phyloP scores from a whole-genome alignment of 2,329 filamentous ascomycete genomes.

The Triangularia setosa region DNA sequence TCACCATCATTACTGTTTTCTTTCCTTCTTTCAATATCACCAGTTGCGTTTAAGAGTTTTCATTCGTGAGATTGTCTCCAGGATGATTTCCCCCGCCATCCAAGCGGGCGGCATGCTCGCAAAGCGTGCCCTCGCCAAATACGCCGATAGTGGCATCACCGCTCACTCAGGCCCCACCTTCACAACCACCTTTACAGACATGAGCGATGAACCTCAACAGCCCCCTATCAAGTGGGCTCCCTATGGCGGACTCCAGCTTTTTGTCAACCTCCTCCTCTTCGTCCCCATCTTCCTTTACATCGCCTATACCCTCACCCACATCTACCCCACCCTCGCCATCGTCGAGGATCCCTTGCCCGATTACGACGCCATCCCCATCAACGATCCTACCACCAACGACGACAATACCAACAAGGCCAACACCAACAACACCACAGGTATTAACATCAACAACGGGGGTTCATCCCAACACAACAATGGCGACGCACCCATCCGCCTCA shows the following conservation, averaged over 20 bases:
- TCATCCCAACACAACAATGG: neutral
- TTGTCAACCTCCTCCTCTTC: neutral
- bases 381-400: constrained; percentile 36
- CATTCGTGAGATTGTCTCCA: neutral
- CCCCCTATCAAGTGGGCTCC: constrained; percentile 43
- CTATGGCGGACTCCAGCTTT: constrained; percentile 26
- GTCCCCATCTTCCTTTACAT: constrained; percentile 32
- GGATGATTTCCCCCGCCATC: neutral
- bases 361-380: constrained; percentile 49
- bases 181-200: neutral
- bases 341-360: constrained; percentile 55
- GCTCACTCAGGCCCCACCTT: neutral
- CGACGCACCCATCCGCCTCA: constrained; percentile 15
- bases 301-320: constrained; percentile 46
- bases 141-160: neutral
- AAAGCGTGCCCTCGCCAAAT: neutral
- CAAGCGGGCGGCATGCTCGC: neutral
- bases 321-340: constrained; percentile 54
- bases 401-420: constrained; percentile 35
- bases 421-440: constrained; percentile 30
- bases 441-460: too few species aligned
- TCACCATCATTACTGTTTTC: neutral
- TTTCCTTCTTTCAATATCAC: neutral
- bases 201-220: constrained; percentile 15
- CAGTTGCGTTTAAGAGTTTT: neutral